A percentile compares a stretch with the other conserved stretches of the same genome.
phyloP scores from a whole-genome alignment of 176 grass and related monocot genomes.

The Zea luxurians region DNA sequence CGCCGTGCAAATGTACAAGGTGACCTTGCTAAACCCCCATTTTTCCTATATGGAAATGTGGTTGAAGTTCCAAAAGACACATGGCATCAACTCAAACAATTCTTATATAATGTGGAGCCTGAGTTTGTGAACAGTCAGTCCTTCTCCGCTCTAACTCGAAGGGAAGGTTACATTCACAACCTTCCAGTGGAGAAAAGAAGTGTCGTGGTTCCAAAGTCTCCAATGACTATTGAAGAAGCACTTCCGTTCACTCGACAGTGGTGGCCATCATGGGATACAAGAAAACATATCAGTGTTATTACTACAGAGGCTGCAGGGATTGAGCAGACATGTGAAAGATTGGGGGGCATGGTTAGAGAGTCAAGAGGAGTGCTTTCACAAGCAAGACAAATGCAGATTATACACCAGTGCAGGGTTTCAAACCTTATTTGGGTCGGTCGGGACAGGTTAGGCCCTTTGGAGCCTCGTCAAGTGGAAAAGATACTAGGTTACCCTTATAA shows the following conservation, averaged over 20 bases:
- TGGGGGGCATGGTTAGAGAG: slow-evolving; percentile 50
- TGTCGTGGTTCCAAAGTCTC: slow-evolving; percentile 51
- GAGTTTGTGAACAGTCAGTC: slow-evolving; percentile 66
- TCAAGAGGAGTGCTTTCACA: slow-evolving; percentile 52
- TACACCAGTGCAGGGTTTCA: slow-evolving; percentile 55
- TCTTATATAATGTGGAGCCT: slow-evolving; percentile 63
- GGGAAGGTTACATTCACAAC: slow-evolving; percentile 89
- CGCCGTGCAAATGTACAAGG: slow-evolving; percentile 9
- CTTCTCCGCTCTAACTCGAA: slow-evolving; percentile 66
- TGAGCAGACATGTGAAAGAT: slow-evolving; percentile 43
- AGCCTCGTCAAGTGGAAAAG: slow-evolving; percentile 63
- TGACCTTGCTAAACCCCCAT: slow-evolving; percentile 45
- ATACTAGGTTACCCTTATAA: slow-evolving; percentile 68
- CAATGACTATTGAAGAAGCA: slow-evolving; percentile 61
- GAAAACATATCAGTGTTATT: slow-evolving; percentile 52
- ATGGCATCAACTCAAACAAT: slow-evolving; percentile 55
- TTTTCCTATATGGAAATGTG: slow-evolving; percentile 76
- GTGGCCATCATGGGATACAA: slow-evolving; percentile 76
- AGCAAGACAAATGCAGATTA: slow-evolving; percentile 41
- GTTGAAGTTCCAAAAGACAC: slow-evolving; percentile 55
- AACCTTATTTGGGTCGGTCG: slow-evolving; percentile 74
- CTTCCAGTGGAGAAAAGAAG: slow-evolving; percentile 51
- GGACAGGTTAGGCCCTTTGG: slow-evolving; percentile 52
- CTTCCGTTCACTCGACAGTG: slow-evolving; percentile 52
- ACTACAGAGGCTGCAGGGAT: slow-evolving; percentile 29